These are phyloP conservation scores for Saccharomycopsis amapae DNA, from an alignment of 805 yeast species.

Conservation along the genomic window DNA sequence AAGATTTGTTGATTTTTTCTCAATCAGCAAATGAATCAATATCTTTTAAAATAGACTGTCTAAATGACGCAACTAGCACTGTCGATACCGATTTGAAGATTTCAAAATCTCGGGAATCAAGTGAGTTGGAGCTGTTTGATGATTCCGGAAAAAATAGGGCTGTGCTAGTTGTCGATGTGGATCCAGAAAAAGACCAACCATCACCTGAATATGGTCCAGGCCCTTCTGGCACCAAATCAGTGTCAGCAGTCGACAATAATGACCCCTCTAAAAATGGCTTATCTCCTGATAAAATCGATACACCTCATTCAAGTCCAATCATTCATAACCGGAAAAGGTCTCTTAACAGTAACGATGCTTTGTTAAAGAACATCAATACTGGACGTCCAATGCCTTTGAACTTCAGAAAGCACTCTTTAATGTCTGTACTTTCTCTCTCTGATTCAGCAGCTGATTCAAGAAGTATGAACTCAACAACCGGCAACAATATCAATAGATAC, in stretches of 20 bases:
- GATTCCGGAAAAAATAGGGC: not conserved
- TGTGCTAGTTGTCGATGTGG: constrained; percentile 1
- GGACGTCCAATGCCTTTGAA: constrained; percentile 5
- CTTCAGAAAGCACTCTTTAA: constrained; percentile 12
- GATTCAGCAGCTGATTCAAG: constrained; percentile 8
- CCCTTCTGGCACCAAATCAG: too few species aligned
- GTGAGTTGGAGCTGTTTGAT: not conserved
- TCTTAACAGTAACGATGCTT: not conserved
- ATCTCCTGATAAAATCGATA: too few species aligned
- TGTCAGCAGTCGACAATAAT: too few species aligned
- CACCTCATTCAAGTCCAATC: too few species aligned
- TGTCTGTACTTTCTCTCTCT: constrained; percentile 11
- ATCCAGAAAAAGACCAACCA: not conserved
- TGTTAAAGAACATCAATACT: not conserved
- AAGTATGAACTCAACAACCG: not conserved
- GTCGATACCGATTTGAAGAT: not conserved
- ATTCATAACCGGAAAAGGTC: not conserved
- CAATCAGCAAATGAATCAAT: constrained; percentile 17
- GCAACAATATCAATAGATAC: not conserved
- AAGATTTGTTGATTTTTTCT: constrained; percentile 12
- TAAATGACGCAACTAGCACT: not conserved
- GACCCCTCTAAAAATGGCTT: too few species aligned
- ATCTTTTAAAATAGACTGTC: constrained; percentile 19
- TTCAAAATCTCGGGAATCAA: not conserved
- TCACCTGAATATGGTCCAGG: not conserved